Evolutionary conservation across 768 basidiomycete genomes (phyloP).

Genomic region (Floccularia luteovirens): DNA sequence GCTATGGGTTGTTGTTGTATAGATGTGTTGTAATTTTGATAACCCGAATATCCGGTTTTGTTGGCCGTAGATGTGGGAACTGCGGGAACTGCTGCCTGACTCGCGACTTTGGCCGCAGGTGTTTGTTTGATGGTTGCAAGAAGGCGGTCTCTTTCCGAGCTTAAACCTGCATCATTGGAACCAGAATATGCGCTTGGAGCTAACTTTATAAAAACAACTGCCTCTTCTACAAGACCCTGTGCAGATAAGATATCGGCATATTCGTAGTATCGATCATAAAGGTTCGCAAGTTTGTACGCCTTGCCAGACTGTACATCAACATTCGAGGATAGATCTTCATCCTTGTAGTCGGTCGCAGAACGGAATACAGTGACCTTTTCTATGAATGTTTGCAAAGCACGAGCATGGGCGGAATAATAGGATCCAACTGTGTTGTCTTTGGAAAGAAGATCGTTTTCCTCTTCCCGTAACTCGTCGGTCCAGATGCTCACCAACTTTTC

Average conservation of each 20-base stretch:
- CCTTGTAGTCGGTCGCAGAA: slow-evolving; percentile 72
- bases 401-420: slow-evolving; percentile 72
- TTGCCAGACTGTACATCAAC: slow-evolving; percentile 38
- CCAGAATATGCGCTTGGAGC: slow-evolving; percentile 78
- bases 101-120: slow-evolving; percentile 12
- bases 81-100: slow-evolving; percentile 7
- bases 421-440: slow-evolving; percentile 38
- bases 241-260: slow-evolving; percentile 89
- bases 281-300: slow-evolving; percentile 72
- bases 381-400: slow-evolving; percentile 87
- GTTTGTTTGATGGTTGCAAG: slow-evolving; percentile 20
- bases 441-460: slow-evolving; percentile 51
- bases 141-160: slow-evolving; percentile 30
- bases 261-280: slow-evolving; percentile 94
- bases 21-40: too few species aligned
- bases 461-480: slow-evolving; percentile 84
- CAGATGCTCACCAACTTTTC: slow-evolving; percentile 89
- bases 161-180: slow-evolving; percentile 30
- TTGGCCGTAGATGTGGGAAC: slow-evolving; percentile 9
- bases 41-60: slow-evolving; percentile 9
- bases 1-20: slow-evolving; percentile 12
- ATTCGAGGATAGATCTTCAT: slow-evolving; percentile 51
- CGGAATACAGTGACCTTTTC: slow-evolving; percentile 97
- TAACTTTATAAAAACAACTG: slow-evolving; percentile 68
- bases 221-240: slow-evolving; percentile 85